phyloP scores from a whole-genome alignment of 2,329 filamentous ascomycete species.

The Verticillium klebahnii region DNA sequence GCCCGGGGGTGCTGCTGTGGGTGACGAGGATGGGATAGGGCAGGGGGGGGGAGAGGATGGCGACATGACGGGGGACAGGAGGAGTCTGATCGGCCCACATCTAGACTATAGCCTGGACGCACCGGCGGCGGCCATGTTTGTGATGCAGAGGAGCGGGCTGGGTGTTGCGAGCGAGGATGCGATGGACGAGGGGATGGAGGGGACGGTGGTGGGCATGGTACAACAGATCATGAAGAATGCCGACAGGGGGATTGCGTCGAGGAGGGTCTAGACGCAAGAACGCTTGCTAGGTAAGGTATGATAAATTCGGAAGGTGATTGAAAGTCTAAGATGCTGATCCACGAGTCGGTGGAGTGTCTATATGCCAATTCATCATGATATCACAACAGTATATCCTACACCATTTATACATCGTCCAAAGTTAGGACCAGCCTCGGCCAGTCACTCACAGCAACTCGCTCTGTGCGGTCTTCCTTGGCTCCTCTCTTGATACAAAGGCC shows the following conservation, averaged over 20 bases:
- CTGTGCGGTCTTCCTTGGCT: neutral
- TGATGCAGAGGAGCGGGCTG: constrained; percentile 18
- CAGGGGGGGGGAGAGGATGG: neutral
- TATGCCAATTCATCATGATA: neutral
- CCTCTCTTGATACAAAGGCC: constrained; percentile 24
- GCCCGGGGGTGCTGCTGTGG: neutral
- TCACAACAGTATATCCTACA: neutral
- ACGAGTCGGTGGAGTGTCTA: neutral
- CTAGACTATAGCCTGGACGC: constrained; percentile 13
- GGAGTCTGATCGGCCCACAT: constrained; percentile 7
- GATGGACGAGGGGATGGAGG: constrained; percentile 16
- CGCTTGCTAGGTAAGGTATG: neutral
- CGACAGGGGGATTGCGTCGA: neutral
- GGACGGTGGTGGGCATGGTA: constrained; percentile 12
- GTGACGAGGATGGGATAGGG: neutral
- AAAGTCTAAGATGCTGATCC: neutral
- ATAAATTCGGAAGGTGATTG: neutral
- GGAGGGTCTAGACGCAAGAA: neutral
- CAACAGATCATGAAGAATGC: constrained; percentile 2
- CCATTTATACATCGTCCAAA: neutral
- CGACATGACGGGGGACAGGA: neutral
- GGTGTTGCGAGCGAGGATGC: constrained; percentile 18
- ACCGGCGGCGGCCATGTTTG: constrained; percentile 12
- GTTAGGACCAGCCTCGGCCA: neutral
- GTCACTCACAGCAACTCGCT: neutral